Base-by-base conservation (phyloP, 306 rosid genomes). In the Glycine soja region DNA sequence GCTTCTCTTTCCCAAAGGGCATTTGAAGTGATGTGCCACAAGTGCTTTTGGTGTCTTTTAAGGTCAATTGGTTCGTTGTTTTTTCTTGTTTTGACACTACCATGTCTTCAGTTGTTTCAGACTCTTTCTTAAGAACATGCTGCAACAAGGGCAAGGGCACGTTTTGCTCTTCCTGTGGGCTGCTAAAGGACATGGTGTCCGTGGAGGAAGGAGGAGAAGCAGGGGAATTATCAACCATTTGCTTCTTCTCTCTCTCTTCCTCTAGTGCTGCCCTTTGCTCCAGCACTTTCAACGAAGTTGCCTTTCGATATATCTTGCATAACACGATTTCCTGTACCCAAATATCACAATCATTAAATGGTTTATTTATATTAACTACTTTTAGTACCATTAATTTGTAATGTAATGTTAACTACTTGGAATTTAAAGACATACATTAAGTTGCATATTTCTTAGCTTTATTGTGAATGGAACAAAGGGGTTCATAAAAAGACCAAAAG, bases 261-360 rank as follows among this genome's bases (percentile, higher is more conserved):
- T 91, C 98, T 74, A 74, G 75, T 18, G 92, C 92, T 78, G 97
- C 98, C 52, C 97, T 95, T 80, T 93, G 92, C 83, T 95, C 99
- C 9, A 95, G 66, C 51, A 90, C 99, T 74, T 95, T 95, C 96
- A 95, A 87, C 0, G 99, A 93, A 75, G 99, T 95, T 71, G 99
- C 99, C 88, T 95, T 95, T 78, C 95, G 72, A 16, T 95, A 95
- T 71, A 95, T 92, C 87, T 93, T 95, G 90, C 99, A 95, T 30
- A 95, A 54, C 10, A 95, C 99, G 36, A 91, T 86, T 72, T 95
- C 98, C 99, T 95, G 88, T 4, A 50, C 53, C 79, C 3, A 64
- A 6, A 54, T 43, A 46, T 34, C 53, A 54, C n/a, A 71, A 53
- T 62, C 12, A 36, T 74, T 74, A 74, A 38, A 3, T 36, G 40